Evolutionary conservation across 805 yeast genomes (phyloP).

Genomic region (Tetrapisispora nanseiensis): DNA sequence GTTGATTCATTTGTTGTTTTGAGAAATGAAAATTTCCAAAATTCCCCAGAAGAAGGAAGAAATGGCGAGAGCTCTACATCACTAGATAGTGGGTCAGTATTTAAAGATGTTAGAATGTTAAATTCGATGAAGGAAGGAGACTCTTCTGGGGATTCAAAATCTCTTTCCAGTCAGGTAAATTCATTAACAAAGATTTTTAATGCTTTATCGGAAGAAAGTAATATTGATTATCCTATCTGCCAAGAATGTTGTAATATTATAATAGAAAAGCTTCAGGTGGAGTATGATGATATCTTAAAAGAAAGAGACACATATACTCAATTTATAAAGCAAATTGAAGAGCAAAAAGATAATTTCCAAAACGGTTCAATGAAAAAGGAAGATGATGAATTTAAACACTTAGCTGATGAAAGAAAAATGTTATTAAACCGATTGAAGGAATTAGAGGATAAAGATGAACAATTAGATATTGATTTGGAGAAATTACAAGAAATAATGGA

Average conservation of each 20-base stretch:
- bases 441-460: constrained; percentile 32
- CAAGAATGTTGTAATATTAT: constrained; percentile 68
- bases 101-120: constrained; percentile 7
- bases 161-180: constrained; percentile 41
- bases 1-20: constrained; percentile 22
- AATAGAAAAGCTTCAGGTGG: constrained; percentile 51
- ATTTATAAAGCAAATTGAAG: constrained; percentile 60
- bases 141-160: constrained; percentile 9
- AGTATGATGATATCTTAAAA: constrained; percentile 60
- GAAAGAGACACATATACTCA: constrained; percentile 73
- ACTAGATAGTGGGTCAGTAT: constrained; percentile 17
- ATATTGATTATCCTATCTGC: constrained; percentile 81
- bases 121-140: constrained; percentile 7
- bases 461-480: constrained; percentile 35
- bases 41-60: constrained; percentile 1
- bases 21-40: constrained; percentile 2
- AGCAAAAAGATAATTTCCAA: constrained; percentile 41
- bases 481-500: constrained; percentile 41
- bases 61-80: constrained; percentile 16
- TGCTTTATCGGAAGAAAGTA: constrained; percentile 59
- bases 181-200: constrained; percentile 60
- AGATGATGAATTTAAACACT: constrained; percentile 29
- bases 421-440: constrained; percentile 15
- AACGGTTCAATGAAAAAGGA: constrained; percentile 21
- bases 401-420: constrained; percentile 16